Conservation (phyloP, 1,139 yeast species). For the Yamadazyma atmosphaerica region DNA sequence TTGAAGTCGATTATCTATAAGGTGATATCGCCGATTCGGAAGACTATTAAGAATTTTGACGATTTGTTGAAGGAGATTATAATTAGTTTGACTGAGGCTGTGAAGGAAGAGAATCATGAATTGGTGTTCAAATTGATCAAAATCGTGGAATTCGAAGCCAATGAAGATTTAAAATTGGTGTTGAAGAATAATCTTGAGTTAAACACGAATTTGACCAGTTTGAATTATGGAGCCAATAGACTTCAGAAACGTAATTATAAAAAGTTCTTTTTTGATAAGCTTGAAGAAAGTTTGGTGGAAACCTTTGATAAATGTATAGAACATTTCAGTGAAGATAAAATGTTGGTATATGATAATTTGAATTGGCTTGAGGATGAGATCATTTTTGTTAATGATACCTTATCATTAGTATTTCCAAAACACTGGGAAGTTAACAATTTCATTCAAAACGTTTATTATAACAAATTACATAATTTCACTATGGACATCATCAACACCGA, state of each 20-base stretch:
- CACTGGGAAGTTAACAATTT: conserved; percentile 72
- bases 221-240: conserved; percentile 35
- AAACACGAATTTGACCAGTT: conserved; percentile 21
- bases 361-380: conserved; percentile 88
- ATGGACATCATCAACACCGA: conserved; percentile 65
- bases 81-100: conserved; percentile 63
- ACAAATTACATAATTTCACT: conserved; percentile 61
- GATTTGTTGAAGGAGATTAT: conserved; percentile 61
- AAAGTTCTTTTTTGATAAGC: conserved; percentile 58
- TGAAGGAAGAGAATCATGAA: conserved; percentile 65
- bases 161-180: conserved; percentile 66
- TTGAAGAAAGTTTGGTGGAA: conserved; percentile 61
- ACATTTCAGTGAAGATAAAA: conserved; percentile 53
- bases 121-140: conserved; percentile 72
- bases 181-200: conserved; percentile 48
- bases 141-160: conserved; percentile 76
- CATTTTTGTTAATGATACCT: conserved; percentile 57
- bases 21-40: conserved; percentile 54
- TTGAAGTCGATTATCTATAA: conserved; percentile 64
- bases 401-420: conserved; percentile 60
- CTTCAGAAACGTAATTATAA: conserved; percentile 62
- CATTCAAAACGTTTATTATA: conserved; percentile 68
- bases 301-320: conserved; percentile 67
- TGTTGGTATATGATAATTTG: conserved; percentile 66
- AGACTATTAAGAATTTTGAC: conserved; percentile 62